Evolutionary conservation across 192 early-diverging fungal genomes (phyloP).

Genomic region (Backusella westeae): DNA sequence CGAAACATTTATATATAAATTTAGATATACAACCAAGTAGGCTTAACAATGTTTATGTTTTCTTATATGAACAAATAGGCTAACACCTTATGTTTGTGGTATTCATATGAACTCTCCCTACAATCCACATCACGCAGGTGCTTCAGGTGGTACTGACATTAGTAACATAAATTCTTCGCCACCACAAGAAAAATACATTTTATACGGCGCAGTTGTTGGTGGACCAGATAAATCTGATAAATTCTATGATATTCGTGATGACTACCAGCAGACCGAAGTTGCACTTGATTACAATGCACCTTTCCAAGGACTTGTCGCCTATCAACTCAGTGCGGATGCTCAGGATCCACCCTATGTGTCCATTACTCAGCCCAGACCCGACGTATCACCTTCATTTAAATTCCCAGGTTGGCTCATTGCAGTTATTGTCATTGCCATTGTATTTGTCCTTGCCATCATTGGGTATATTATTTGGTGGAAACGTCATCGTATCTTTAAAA

Average conservation of each 20-base stretch:
- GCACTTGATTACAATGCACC: constrained; percentile 57
- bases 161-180: constrained; percentile 39
- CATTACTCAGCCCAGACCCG: constrained; percentile 45
- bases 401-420: constrained; percentile 48
- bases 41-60: constrained; percentile 26
- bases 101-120: constrained; percentile 55
- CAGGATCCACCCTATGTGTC: constrained; percentile 48
- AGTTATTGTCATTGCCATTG: constrained; percentile 44
- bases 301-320: constrained; percentile 49
- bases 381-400: constrained; percentile 26
- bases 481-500: constrained; percentile 6
- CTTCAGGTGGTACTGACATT: constrained; percentile 49
- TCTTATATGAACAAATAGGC: constrained; percentile 17
- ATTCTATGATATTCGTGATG: constrained; percentile 44
- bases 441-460: constrained; percentile 30
- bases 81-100: constrained; percentile 55
- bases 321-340: constrained; percentile 42
- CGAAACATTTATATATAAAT: constrained; percentile 47
- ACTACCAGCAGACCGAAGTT: constrained; percentile 53
- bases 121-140: constrained; percentile 58
- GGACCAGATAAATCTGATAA: constrained; percentile 54
- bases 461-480: constrained; percentile 16
- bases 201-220: constrained; percentile 60
- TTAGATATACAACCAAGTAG: constrained; percentile 39
- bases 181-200: constrained; percentile 29